Evolutionary conservation across 805 yeast genomes (phyloP).

Genomic region (Debaryomyces castellii): DNA sequence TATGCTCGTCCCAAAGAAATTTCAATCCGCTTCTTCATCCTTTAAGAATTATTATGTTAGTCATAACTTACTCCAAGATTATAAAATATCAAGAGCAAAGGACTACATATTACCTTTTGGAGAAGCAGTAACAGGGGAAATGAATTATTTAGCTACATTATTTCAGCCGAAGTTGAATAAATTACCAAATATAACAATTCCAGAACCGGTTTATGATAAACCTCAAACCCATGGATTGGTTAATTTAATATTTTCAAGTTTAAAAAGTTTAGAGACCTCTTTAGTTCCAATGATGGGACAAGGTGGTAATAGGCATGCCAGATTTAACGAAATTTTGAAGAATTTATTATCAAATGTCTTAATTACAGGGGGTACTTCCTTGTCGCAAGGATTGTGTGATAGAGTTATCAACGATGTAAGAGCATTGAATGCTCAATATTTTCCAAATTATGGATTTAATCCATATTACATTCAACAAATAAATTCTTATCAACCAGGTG

Average conservation of each 20-base stretch:
- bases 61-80: constrained; percentile 34
- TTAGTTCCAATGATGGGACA: constrained; percentile 29
- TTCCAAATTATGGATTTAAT: constrained; percentile 47
- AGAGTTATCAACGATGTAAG: constrained; percentile 56
- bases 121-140: constrained; percentile 14
- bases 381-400: constrained; percentile 55
- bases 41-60: constrained; percentile 37
- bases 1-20: constrained; percentile 18
- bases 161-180: constrained; percentile 62
- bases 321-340: constrained; percentile 40
- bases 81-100: constrained; percentile 25
- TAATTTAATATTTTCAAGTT: constrained; percentile 33
- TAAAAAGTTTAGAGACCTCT: constrained; percentile 35
- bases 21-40: constrained; percentile 20
- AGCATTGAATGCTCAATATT: constrained; percentile 39
- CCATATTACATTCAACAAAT: constrained; percentile 19
- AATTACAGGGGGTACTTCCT: constrained; percentile 60
- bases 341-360: constrained; percentile 44
- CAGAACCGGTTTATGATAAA: constrained; percentile 41
- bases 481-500: constrained; percentile 25
- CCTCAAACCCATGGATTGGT: constrained; percentile 50
- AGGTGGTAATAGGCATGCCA: constrained; percentile 29
- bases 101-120: constrained; percentile 22
- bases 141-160: constrained; percentile 54
- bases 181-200: constrained; percentile 31